Conservation (phyloP, 306 rosid species). For the Biancaea sappan region DNA sequence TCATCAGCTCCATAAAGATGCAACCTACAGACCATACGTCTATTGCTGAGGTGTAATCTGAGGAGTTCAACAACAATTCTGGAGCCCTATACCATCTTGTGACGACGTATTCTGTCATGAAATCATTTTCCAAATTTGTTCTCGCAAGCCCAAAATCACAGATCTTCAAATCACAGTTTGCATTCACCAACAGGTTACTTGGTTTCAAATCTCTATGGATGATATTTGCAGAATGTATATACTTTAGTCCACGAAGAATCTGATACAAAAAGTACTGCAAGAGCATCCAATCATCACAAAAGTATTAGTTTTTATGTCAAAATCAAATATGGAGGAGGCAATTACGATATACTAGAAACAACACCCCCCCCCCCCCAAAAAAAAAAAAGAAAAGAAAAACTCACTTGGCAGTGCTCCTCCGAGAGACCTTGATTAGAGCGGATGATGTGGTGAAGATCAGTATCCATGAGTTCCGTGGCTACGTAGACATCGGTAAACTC, state of each 20-base stretch:
- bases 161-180: constrained; percentile 93
- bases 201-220: constrained; percentile 96
- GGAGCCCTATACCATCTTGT: constrained; percentile 99
- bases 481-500: constrained; percentile 90
- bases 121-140: constrained; percentile 77
- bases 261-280: constrained; percentile 98
- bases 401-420: constrained; percentile 94
- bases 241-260: constrained; percentile 91
- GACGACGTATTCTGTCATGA: constrained; percentile 95
- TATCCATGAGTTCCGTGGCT: constrained; percentile 86
- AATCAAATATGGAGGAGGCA: not conserved
- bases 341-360: not conserved
- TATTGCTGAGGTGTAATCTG: constrained; percentile 90
- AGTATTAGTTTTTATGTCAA: constrained; percentile 21
- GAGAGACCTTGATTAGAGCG: constrained; percentile 89
- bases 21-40: constrained; percentile 99
- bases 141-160: constrained; percentile 97
- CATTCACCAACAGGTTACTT: constrained; percentile 82
- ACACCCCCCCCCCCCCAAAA: too few species aligned
- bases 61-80: constrained; percentile 87
- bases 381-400: not conserved
- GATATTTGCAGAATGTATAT: constrained; percentile 90
- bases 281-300: constrained; percentile 38
- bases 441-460: constrained; percentile 96
- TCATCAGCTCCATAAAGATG: constrained; percentile 98